Percentiles rank a stretch among this genome's conserved stretches.
phyloP scores from a whole-genome alignment of 306 rosid species.

The Cucumis sativus region DNA sequence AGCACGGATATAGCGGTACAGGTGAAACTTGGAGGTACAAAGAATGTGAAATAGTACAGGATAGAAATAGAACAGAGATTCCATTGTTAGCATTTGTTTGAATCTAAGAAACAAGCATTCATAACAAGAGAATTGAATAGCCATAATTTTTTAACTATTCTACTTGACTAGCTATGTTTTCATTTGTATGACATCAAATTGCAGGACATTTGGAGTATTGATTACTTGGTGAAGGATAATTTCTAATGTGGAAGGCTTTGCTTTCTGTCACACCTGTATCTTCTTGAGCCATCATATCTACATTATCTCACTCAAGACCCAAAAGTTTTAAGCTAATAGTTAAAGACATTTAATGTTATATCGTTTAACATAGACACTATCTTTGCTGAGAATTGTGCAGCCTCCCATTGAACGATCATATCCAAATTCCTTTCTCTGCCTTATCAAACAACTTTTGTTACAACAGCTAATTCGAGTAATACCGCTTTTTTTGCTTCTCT shows the following conservation, averaged over 20 bases:
- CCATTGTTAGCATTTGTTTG: not conserved
- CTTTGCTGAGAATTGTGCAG: not conserved
- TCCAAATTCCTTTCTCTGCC: conserved; percentile 29
- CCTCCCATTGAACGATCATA: conserved; percentile 14
- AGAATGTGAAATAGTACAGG: not conserved
- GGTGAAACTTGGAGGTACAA: not conserved
- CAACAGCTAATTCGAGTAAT: conserved; percentile 4
- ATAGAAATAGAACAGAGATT: not conserved
- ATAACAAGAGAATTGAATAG: not conserved
- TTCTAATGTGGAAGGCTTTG: not conserved
- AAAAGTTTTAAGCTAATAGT: too few relatives aligned
- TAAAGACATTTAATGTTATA: too few relatives aligned
- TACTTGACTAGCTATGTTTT: not conserved
- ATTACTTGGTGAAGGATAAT: not conserved
- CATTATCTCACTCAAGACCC: not conserved
- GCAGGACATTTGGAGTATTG: not conserved
- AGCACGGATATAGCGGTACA: not conserved
- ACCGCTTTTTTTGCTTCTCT: not conserved
- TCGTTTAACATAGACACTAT: too few relatives aligned
- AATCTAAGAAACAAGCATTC: not conserved
- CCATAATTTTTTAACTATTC: not conserved
- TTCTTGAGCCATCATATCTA: not conserved
- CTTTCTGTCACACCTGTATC: not conserved
- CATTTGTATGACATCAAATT: not conserved
- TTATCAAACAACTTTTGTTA: conserved; percentile 15